Conservation (phyloP, 2,329 filamentous ascomycete species). For the Neobulgaria alba region DNA sequence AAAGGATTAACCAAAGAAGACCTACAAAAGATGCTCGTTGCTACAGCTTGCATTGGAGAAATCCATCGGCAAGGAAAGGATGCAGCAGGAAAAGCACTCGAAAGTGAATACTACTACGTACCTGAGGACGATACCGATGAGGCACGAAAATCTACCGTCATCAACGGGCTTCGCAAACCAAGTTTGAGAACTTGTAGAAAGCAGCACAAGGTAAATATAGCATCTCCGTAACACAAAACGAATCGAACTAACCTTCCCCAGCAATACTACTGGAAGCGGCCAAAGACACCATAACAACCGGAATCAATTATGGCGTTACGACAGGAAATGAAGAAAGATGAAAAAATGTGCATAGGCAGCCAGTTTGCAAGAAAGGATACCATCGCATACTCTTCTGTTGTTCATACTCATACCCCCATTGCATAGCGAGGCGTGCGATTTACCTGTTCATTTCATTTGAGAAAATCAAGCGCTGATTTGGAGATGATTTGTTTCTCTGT, state of each 20-base stretch:
- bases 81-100: conserved; percentile 82
- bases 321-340: too few species aligned
- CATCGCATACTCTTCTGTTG: conserved; percentile 10
- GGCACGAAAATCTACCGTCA: conserved; percentile 71
- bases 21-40: conserved; percentile 64
- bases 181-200: conserved; percentile 85
- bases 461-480: too few species aligned
- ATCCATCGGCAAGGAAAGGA: conserved; percentile 90
- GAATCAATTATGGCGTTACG: too few species aligned
- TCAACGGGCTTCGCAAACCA: conserved; percentile 78
- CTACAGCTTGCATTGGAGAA: conserved; percentile 72
- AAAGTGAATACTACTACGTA: conserved; percentile 96
- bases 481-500: too few species aligned
- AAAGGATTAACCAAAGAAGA: conserved; percentile 47
- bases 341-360: too few species aligned
- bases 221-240: conserved; percentile 1
- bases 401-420: conserved; percentile 16
- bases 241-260: conserved; percentile 26
- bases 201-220: conserved; percentile 76
- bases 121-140: conserved; percentile 78
- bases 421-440: conserved; percentile 27
- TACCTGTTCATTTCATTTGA: too few species aligned
- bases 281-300: conserved; percentile 46
- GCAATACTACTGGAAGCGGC: conserved; percentile 66
- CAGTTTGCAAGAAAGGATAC: neutral